These are phyloP conservation scores for Leishmania arabica DNA, from an alignment of 208 protist species.

Conservation along the genomic window DNA sequence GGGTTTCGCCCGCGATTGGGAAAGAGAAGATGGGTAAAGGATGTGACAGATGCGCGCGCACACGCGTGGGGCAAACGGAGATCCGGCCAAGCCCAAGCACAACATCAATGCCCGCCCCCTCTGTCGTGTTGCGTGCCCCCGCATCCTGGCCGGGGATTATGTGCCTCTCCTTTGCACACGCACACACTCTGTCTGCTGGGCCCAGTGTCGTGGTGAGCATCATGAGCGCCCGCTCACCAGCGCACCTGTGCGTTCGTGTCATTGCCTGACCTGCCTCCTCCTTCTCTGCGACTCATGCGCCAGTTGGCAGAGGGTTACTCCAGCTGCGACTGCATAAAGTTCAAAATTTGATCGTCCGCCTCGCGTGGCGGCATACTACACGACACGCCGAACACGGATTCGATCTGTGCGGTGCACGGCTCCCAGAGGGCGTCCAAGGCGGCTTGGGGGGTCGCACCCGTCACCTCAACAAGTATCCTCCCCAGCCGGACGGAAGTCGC, in stretches of 20 bases:
- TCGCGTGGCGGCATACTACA: constrained; percentile 7
- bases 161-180: background rate
- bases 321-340: constrained; percentile 13
- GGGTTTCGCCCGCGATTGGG: background rate
- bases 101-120: background rate
- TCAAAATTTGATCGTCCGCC: constrained; percentile 18
- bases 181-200: background rate
- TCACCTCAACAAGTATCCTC: constrained; percentile 15
- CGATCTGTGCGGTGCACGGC: constrained; percentile 8
- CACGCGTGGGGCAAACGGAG: background rate
- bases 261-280: background rate
- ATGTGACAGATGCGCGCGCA: background rate
- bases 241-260: background rate
- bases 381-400: constrained; percentile 23
- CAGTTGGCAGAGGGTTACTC: background rate
- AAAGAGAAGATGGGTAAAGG: background rate
- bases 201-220: background rate
- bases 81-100: background rate
- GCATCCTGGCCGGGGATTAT: background rate
- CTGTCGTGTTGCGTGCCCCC: background rate
- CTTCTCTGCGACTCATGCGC: background rate
- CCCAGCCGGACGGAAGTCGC: constrained; percentile 7
- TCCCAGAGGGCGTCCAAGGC: constrained; percentile 23
- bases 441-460: background rate
- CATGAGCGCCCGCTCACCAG: background rate